These are phyloP conservation scores for Cynara cardunculus DNA, from an alignment of 129 eudicot genomes.

Conservation along the genomic window DNA sequence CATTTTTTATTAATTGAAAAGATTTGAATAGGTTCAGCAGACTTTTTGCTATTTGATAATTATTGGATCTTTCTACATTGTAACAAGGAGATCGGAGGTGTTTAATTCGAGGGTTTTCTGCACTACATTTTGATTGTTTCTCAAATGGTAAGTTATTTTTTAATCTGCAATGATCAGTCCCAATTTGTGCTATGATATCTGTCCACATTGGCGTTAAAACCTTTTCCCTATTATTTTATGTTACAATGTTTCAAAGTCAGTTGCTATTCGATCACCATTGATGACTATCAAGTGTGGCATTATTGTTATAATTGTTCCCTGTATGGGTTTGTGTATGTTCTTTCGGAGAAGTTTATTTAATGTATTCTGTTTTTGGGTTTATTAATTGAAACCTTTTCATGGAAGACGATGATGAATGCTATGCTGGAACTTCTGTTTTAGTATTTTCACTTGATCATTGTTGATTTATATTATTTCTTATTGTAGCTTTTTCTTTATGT, in stretches of 20 bases:
- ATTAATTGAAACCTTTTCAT: background rate
- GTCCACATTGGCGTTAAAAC: background rate
- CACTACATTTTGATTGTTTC: background rate
- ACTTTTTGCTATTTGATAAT: background rate
- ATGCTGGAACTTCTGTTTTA: background rate
- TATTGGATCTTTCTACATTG: slow-evolving; percentile 16
- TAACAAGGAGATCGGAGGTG: slow-evolving; percentile 16
- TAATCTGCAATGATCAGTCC: background rate
- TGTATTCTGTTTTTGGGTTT: background rate
- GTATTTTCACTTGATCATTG: slow-evolving; percentile 7
- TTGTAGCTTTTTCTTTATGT: background rate
- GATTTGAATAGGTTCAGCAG: background rate
- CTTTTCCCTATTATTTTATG: background rate
- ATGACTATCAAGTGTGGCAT: background rate
- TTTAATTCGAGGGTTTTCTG: slow-evolving; percentile 8
- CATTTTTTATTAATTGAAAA: background rate
- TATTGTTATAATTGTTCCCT: background rate
- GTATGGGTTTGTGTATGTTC: background rate
- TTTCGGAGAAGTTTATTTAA: background rate
- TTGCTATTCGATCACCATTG: background rate
- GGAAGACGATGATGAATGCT: background rate
- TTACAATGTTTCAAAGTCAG: background rate
- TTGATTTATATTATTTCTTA: background rate
- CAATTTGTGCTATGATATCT: background rate
- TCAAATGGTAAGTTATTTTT: slow-evolving; percentile 14